Evolutionary conservation across 1,284 basidiomycete species (phyloP).

Genomic region (Sporisorium scitamineum): DNA sequence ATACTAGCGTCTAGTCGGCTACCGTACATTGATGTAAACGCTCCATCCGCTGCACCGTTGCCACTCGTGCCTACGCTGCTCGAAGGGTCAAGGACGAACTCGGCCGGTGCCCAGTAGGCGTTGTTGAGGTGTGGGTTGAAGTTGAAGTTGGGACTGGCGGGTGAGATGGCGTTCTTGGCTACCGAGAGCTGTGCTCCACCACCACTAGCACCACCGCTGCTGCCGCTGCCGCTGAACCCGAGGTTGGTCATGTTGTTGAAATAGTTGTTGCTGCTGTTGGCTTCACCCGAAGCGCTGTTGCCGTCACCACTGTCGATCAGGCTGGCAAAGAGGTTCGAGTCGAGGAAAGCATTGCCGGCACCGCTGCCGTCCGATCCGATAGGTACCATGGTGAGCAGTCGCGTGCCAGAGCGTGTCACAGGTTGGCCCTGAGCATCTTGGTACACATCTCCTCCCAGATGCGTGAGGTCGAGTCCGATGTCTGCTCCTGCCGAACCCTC

Average conservation of each 20-base stretch:
- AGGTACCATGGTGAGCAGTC: slow-evolving; percentile 58
- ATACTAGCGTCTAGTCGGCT: slow-evolving; percentile 34
- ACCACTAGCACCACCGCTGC: too few species aligned
- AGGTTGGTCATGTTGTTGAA: slow-evolving; percentile 17
- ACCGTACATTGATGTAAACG: slow-evolving; percentile 9
- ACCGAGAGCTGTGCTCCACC: slow-evolving; percentile 31
- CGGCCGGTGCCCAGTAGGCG: slow-evolving; percentile 46
- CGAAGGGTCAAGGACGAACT: slow-evolving; percentile 22
- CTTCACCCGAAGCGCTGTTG: not conserved
- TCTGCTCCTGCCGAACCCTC: not conserved
- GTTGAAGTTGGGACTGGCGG: slow-evolving; percentile 47
- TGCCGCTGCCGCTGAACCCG: not conserved
- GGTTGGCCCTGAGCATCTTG: slow-evolving; percentile 53
- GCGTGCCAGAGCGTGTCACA: slow-evolving; percentile 49
- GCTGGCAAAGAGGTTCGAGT: slow-evolving; percentile 29
- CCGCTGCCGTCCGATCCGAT: slow-evolving; percentile 22
- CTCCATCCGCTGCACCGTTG: slow-evolving; percentile 5
- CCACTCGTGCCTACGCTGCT: not conserved
- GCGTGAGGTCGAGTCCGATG: slow-evolving; percentile 33
- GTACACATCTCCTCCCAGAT: slow-evolving; percentile 57
- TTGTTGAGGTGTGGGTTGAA: slow-evolving; percentile 59
- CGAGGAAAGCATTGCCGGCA: slow-evolving; percentile 26
- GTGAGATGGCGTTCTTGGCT: slow-evolving; percentile 34
- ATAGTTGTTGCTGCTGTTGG: slow-evolving; percentile 9
- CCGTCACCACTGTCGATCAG: slow-evolving; percentile 4